phyloP scores from a whole-genome alignment of 371 early-diverging fungal species.

The Sporodiniella umbellata region DNA sequence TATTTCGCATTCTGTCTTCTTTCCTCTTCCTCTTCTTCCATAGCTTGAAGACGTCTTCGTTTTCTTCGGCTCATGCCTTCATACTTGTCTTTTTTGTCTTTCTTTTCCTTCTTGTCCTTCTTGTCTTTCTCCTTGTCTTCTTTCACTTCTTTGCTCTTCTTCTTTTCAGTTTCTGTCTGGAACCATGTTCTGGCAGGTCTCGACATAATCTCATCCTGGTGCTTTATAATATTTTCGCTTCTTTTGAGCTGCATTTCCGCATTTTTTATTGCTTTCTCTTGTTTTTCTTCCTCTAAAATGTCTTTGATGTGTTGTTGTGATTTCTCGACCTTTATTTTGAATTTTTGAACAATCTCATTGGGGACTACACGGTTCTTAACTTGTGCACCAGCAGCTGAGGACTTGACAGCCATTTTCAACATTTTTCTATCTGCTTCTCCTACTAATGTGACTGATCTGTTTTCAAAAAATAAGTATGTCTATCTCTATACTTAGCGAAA shows the following conservation, averaged over 20 bases:
- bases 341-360: constrained; percentile 70
- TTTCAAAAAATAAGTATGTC: neutral
- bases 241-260: constrained; percentile 91
- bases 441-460: constrained; percentile 80
- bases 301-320: constrained; percentile 71
- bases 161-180: constrained; percentile 68
- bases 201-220: constrained; percentile 82
- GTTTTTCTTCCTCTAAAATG: constrained; percentile 82
- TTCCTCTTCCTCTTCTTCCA: constrained; percentile 55
- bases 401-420: constrained; percentile 91
- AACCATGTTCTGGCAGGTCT: constrained; percentile 96
- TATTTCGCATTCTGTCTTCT: neutral
- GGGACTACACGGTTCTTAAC: constrained; percentile 90
- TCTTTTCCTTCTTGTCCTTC: constrained; percentile 45
- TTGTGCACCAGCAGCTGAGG: constrained; percentile 58
- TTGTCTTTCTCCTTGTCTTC: neutral
- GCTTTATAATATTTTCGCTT: constrained; percentile 81
- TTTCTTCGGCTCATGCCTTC: constrained; percentile 69
- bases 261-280: constrained; percentile 64
- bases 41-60: constrained; percentile 53
- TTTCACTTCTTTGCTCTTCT: constrained; percentile 21
- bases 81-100: constrained; percentile 57
- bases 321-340: constrained; percentile 62
- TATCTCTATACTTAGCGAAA: no score
- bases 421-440: constrained; percentile 92